Percentiles rank a stretch among this genome's conserved stretches.
These are phyloP conservation scores for Tylopilus rubrobrunneus DNA, from an alignment of 768 basidiomycete species.

Conservation along the genomic window DNA sequence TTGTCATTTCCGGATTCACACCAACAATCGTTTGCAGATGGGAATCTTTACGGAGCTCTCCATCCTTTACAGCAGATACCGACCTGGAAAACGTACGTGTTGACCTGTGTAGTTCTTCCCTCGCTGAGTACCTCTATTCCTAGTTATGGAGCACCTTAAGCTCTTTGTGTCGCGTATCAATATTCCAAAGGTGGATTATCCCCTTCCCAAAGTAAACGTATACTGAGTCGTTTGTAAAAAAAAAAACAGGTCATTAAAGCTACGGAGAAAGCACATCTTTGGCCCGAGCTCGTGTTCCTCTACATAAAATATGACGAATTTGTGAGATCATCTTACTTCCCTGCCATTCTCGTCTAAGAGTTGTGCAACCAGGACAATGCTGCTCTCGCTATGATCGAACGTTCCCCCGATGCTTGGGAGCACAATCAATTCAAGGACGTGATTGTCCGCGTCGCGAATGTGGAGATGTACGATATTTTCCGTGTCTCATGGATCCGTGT, in stretches of 20 bases:
- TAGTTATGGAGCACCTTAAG: constrained; percentile 99
- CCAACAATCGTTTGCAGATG: constrained; percentile 49
- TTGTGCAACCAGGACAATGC: constrained; percentile 76
- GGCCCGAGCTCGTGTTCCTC: constrained; percentile 97
- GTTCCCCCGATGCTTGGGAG: constrained; percentile 98
- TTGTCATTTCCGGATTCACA: neutral
- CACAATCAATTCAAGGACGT: constrained; percentile 99
- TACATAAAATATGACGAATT: constrained; percentile 99
- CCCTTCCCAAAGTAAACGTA: neutral
- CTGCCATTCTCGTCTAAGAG: constrained; percentile 1
- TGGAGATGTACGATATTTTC: constrained; percentile 73
- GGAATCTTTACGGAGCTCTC: constrained; percentile 97
- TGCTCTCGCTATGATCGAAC: constrained; percentile 97
- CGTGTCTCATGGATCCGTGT: neutral
- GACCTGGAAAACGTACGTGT: constrained; percentile 80
- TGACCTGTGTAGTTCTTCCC: neutral
- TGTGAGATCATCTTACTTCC: constrained; percentile 32
- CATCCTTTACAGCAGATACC: constrained; percentile 91
- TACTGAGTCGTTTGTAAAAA: neutral
- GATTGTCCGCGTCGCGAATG: constrained; percentile 92
- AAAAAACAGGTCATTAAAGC: constrained; percentile 77
- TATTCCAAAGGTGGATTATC: constrained; percentile 74
- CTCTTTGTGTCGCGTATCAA: constrained; percentile 95
- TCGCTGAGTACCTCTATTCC: constrained; percentile 6
- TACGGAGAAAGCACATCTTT: constrained; percentile 93